Percentiles rank a stretch among this genome's conserved stretches.
These are phyloP conservation scores for Thuja plicata DNA, from an alignment of 83 land plant species.

Conservation along the genomic window DNA sequence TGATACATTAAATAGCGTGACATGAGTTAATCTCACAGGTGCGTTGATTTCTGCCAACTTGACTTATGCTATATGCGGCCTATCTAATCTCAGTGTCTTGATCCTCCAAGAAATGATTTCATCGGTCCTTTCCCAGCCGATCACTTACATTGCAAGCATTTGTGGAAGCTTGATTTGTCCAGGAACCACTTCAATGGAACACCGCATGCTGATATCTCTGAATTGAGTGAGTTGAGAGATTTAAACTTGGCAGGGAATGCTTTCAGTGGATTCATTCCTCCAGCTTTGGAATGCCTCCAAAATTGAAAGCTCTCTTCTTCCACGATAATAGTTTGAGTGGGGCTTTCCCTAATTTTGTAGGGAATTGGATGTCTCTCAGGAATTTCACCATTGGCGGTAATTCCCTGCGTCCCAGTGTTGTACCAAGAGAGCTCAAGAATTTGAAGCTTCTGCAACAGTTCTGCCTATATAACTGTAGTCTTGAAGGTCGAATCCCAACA, in stretches of 20 bases:
- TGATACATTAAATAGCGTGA: too few relatives aligned
- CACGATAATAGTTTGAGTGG: background rate
- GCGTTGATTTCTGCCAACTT: too few relatives aligned
- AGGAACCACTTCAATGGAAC: background rate
- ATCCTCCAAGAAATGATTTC: too few relatives aligned
- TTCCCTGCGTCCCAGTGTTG: background rate
- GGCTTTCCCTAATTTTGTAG: too few relatives aligned
- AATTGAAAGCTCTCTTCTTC: background rate
- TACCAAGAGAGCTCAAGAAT: background rate
- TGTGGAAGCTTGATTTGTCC: background rate
- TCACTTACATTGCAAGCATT: background rate
- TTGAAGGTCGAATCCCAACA: too few relatives aligned
- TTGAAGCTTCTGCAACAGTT: background rate
- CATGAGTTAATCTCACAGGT: too few relatives aligned
- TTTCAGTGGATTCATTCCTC: background rate
- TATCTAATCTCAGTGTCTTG: background rate
- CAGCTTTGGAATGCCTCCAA: background rate
- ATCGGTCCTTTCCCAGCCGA: background rate
- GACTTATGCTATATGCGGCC: background rate
- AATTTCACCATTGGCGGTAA: too few relatives aligned
- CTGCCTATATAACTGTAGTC: too few relatives aligned
- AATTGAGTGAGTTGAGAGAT: too few relatives aligned
- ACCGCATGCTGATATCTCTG: too few relatives aligned
- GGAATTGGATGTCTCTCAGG: too few relatives aligned
- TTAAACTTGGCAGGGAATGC: too few relatives aligned